phyloP scores from a whole-genome alignment of 2,329 filamentous ascomycete species.

The Ophiocordyceps unilateralis region DNA sequence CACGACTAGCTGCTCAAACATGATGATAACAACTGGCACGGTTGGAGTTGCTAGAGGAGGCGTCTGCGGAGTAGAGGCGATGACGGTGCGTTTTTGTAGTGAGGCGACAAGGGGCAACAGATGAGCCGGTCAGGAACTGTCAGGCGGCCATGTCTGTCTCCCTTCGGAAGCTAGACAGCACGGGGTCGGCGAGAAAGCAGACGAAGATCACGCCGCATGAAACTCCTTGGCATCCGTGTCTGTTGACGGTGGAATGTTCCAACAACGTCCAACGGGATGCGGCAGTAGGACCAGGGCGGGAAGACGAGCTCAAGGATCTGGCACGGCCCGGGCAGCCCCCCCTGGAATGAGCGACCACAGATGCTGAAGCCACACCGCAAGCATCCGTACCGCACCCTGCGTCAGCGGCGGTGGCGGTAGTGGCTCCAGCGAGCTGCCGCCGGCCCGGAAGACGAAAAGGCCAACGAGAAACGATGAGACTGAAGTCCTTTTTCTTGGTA shows the following conservation, averaged over 20 bases:
- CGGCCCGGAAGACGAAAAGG: not conserved
- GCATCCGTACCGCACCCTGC: not conserved
- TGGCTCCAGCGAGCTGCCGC: not conserved
- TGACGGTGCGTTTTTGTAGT: not conserved
- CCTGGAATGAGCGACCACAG: not conserved
- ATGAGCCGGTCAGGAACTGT: not conserved
- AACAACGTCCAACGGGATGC: not conserved
- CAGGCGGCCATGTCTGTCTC: not conserved
- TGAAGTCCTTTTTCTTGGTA: not conserved
- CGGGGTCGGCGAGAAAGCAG: not conserved
- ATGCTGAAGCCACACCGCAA: not conserved
- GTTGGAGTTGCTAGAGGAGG: not conserved
- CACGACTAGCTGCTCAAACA: constrained; percentile 11
- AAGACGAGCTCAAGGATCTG: not conserved
- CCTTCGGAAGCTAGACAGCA: not conserved
- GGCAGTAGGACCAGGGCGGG: not conserved
- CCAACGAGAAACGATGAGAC: not conserved
- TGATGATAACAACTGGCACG: constrained; percentile 1
- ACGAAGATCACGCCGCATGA: not conserved
- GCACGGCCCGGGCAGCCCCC: not conserved
- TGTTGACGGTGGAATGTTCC: not conserved
- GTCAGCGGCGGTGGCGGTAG: not conserved
- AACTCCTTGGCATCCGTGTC: not conserved
- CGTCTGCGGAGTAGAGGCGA: not conserved
- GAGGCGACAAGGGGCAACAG: not conserved